A percentile compares a stretch with the other conserved stretches of the same genome.
These are phyloP conservation scores for Rhizophagus sp. DNA, from an alignment of 192 early-diverging fungal species.

Conservation along the genomic window DNA sequence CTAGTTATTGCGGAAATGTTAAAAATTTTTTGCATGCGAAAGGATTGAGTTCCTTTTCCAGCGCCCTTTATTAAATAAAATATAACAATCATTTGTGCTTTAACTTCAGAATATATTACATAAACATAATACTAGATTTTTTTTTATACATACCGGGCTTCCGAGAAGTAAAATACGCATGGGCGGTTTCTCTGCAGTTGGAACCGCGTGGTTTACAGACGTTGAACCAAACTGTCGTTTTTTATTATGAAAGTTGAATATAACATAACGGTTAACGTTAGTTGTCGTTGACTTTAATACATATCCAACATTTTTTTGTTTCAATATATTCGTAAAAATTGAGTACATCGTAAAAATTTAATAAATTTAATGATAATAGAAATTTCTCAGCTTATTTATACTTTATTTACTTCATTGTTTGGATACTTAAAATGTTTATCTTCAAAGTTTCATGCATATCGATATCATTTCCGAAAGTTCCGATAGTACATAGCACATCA, in stretches of 20 bases:
- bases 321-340: background rate
- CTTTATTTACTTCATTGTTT: too few relatives aligned
- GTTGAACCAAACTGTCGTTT: background rate
- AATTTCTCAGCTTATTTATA: too few relatives aligned
- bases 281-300: background rate
- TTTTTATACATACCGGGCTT: background rate
- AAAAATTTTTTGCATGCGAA: constrained; percentile 69
- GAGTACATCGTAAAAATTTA: background rate
- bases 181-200: background rate
- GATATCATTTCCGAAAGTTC: too few relatives aligned
- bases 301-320: background rate
- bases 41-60: constrained; percentile 92
- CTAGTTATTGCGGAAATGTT: constrained; percentile 73
- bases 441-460: too few relatives aligned
- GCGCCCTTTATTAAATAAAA: constrained; percentile 54
- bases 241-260: background rate
- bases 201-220: background rate
- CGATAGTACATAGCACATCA: too few relatives aligned
- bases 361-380: background rate
- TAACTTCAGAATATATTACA: background rate
- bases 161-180: background rate
- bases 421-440: too few relatives aligned
- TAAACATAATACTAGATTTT: background rate
- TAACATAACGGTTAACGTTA: background rate
- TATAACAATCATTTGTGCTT: background rate